Evolutionary conservation across 805 yeast species (phyloP), one percentile per base, ranked within the genome.

Genomic region (Barnettozyma botsteinii): DNA sequence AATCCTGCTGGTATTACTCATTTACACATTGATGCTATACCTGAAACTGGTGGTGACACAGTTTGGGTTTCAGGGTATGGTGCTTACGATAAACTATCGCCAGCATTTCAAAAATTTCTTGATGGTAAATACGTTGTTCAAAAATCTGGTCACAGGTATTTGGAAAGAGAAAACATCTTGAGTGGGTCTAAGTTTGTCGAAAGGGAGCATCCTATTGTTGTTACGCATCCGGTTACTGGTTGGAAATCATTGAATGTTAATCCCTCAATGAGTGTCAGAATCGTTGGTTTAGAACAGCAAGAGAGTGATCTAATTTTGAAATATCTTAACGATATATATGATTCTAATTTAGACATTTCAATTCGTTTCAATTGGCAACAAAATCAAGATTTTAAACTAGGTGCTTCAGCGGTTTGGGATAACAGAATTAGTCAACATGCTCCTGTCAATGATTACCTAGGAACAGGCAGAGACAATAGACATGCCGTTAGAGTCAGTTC

Each of bases 151-250:
- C 70, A 69, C 46, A 46, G 47, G 12, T 69, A 64, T 44, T 47
- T 60, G 23, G 65, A 67, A 43, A 59, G 72, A 35, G 56, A 64
- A 20, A 63, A 68, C 35, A 73, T 75, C 12, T 59, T 72, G 28
- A 56, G 56, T 42, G 77, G 75, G 24, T 69, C 70, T 11, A 62
- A 61, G 40, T 60, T 61, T 38, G 60, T 75, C 41, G 76, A 70
- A 49, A 66, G 77, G 50, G 73, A 65, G 40, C 82, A 77, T 55
- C 81, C 81, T 1, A 46, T 77, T 19, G 67, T 77, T 31, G 67
- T 79, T 57, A 75, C 81, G 23, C 77, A 78, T 49, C 82, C 83
- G 9, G 78, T 70, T 9, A 77, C 82, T 32, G 80, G 80, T 21
- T 72, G 78, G 79, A 77, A 77, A 58, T 60, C 76, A 2, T 58